Percentiles rank a stretch among this genome's conserved stretches.
Evolutionary conservation across 306 rosid genomes (phyloP).

Genomic region (Vicia faba): DNA sequence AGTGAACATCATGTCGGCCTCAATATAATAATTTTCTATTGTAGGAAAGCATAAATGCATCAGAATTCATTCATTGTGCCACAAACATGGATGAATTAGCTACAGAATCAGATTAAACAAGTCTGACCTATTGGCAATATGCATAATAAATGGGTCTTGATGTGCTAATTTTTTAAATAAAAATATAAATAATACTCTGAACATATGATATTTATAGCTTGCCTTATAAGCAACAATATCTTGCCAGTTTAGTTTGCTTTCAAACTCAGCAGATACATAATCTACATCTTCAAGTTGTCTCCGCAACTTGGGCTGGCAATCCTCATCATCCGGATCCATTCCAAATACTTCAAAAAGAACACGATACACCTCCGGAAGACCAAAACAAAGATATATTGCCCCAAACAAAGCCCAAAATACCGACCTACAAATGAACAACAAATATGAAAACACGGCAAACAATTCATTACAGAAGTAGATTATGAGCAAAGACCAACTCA

Average conservation of each 20-base stretch:
- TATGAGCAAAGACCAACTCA: constrained; percentile 31
- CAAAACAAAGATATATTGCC: constrained; percentile 93
- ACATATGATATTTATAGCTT: constrained; percentile 42
- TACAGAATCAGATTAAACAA: constrained; percentile 5
- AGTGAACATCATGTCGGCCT: constrained; percentile 40
- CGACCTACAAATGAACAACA: constrained; percentile 57
- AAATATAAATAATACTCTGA: constrained; percentile 20
- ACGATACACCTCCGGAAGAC: constrained; percentile 93
- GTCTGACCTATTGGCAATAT: constrained; percentile 10
- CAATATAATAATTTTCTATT: constrained; percentile 30
- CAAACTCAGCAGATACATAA: constrained; percentile 86
- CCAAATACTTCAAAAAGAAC: constrained; percentile 98
- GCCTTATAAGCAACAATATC: constrained; percentile 85
- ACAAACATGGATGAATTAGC: constrained; percentile 3
- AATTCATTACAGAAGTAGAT: constrained; percentile 30
- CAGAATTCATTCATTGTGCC: neutral
- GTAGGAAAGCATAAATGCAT: neutral
- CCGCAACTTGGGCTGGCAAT: constrained; percentile 80
- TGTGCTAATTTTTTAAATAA: constrained; percentile 1
- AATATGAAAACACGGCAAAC: constrained; percentile 25
- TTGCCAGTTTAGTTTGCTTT: constrained; percentile 89
- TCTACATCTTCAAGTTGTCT: constrained; percentile 96
- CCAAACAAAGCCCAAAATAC: constrained; percentile 98
- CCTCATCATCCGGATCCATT: constrained; percentile 90
- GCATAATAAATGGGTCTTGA: constrained; percentile 1